Conservation (phyloP, 2,329 filamentous ascomycete genomes). For the Colletotrichum tropicicola region DNA sequence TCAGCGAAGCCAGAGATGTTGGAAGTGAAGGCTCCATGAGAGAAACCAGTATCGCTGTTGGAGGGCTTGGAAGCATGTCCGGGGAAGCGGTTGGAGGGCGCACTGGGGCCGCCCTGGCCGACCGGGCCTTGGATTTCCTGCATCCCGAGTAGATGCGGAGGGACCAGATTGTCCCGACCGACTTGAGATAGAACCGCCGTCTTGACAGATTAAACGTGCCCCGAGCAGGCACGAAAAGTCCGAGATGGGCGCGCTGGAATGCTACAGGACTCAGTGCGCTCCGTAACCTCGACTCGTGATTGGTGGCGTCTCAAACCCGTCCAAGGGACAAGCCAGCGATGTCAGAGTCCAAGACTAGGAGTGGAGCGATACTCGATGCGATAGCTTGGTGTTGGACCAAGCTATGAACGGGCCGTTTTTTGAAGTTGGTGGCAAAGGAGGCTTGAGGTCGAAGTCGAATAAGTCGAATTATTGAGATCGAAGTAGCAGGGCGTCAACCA, state of each 20-base stretch:
- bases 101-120: slow-evolving; percentile 65
- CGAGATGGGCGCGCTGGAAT: slow-evolving; percentile 34
- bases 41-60: slow-evolving; percentile 88
- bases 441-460: neutral
- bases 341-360: slow-evolving; percentile 1
- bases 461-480: slow-evolving; percentile 14
- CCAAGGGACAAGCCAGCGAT: slow-evolving; percentile 10
- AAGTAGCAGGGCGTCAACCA: slow-evolving; percentile 11
- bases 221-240: slow-evolving; percentile 55
- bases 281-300: slow-evolving; percentile 8
- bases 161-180: slow-evolving; percentile 86
- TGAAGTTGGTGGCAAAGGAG: slow-evolving; percentile 1
- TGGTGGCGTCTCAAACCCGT: slow-evolving; percentile 15
- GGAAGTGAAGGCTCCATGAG: slow-evolving; percentile 89
- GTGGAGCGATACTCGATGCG: slow-evolving; percentile 2
- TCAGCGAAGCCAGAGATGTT: slow-evolving; percentile 88
- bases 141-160: slow-evolving; percentile 89
- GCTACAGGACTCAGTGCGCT: slow-evolving; percentile 13
- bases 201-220: slow-evolving; percentile 73
- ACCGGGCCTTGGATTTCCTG: slow-evolving; percentile 80
- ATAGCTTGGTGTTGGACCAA: neutral
- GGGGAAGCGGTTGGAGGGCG: slow-evolving; percentile 67
- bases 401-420: slow-evolving; percentile 9
- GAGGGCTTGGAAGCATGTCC: slow-evolving; percentile 83
- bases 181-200: slow-evolving; percentile 84